Evolutionary conservation across 2,329 filamentous ascomycete species (phyloP), one percentile per base, ranked within the genome.

Genomic region (Fusarium pininemorale): DNA sequence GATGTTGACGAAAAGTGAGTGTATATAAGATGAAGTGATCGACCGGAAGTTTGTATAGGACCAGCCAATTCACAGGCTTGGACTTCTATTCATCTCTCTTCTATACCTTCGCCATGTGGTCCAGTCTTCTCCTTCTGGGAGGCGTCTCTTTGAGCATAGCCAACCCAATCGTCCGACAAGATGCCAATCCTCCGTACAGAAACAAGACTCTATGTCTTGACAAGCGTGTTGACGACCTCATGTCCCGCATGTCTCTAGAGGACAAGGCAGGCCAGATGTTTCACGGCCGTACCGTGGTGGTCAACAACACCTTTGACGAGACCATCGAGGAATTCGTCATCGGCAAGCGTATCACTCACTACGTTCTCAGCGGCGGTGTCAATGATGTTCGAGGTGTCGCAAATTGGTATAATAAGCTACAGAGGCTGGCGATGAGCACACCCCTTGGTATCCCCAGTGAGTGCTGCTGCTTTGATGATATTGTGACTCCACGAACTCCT

Each of bases 231-330:
- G 83, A 86, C 30, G 85, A 87, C 63, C 81, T 87, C 8, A 71
- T 85, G 20, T 75, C 78, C 8, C 82, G 85, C 15, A 87, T 87
- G 85, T 86, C 82, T 0, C 54, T 87, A 0, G 82, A 85, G 44
- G 85, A 87, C 70, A 87, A 87, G 63, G 85, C 83, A 6, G 85
- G 85, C 2, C 85, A 86, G 70, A 80, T 87, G 60, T 87, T 86
- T 72, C 85, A 87, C 24, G 71, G 54, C n/a, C 71, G 71, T 0
- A 74, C 71, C 1, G 38, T 50, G 1, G 62, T 72, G 6, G 71
- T 72, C 24, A 72, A 74, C n/a, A 71, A 74, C 9, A 74, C 71
- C 8, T 72, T 74, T 30, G 71, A 74, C 8, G 57, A 50, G 28
- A 72, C 71, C 9, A 77, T 73, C 2, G 64, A 75, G 53, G 64